Evolutionary conservation across 495 filamentous ascomycete species (phyloP), one percentile per base, ranked within the genome.

Genomic region (Hypoxylon fuscum): DNA sequence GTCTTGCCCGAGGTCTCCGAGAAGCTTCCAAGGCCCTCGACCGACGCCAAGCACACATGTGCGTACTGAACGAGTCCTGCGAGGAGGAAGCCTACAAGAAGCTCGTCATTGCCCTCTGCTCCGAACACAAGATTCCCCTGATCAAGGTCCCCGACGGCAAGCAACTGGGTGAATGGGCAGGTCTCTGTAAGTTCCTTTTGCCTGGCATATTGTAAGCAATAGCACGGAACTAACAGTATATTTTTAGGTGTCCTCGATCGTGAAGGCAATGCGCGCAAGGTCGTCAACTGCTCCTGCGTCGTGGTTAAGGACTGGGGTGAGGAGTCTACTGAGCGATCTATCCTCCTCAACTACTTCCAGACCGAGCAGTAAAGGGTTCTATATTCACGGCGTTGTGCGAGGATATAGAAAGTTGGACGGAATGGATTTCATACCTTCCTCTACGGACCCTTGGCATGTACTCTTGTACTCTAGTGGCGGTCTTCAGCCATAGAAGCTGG

Each of bases 41-140:
- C 81, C 86, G 95, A 69, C 90, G 96, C 66, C 91, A 98, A 85
- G 95, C 95, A 22, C 96, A 98, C 81, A 96, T 98, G 92, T 98
- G 96, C 81, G 95, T 98, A 69, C 87, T 98, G 56, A 98, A 98
- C 85, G 95, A 98, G 86, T 88, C 84, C 62, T 98, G 95, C 83
- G 95, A 98, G 83, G 96, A 98, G 86, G 95, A 98, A 85, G 94
- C 95, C 63, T 98, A 98, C 85, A 98, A 98, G 91, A 98, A 98
- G 88, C 87, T 98, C 45, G 94, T 98, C 66, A 91, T 98, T 62
- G 95, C 95, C 65, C 87, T 98, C 50, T 98, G 95, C 87, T 89
- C 87, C 48, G 95, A 98, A 85, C 95, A 98, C 84, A 95, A 96
- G 87, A 98, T 98, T 72, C 95, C 95, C 57, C 83, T 98, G 62